Base-by-base conservation (phyloP, 2,329 filamentous ascomycete genomes). In the Alternaria sp. region DNA sequence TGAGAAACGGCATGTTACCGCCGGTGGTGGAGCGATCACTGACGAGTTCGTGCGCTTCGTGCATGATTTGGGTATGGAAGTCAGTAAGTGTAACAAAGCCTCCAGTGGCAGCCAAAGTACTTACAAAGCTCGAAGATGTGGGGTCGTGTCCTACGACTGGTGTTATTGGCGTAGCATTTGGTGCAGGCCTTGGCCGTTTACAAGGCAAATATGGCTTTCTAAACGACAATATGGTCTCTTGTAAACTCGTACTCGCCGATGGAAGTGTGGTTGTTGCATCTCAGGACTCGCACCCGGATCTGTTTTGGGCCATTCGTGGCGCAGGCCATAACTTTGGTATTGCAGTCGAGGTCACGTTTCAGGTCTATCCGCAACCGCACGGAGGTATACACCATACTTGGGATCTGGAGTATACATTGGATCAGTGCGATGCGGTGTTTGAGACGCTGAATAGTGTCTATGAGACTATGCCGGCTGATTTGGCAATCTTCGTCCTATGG, bases 131-230 rank as follows among this genome's bases (percentile, higher is more conserved):
- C 14, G 4, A 12, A 61, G 59, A 61, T 44, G 59, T 58, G 1
- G 59, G 59, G 9, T 61, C 59, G 1, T 61, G 54, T 45, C 59
- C 59, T 20, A 61, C 59, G 6, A 61, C 59, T 46, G 59, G 59
- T 46, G 54, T 61, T 3, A 58, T 61, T n/a, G 59, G 59, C 2
- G 59, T 61, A 45, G 59, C 59, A 0, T 61, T 61, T 58, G 54
- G 59, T 8, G 59, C 59, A 4, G 59, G 59, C 37, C 37, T 61
- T 11, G 59, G 59, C 15, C 59, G 59, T 41, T 47, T 61, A 7
- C 54, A 58, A 43, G 59, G 59, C 26, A 61, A 58, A 4, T 61
- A 61, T 20, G 59, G 59, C 54, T 61, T 58, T 41, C 33, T 61
- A 6, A 56, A 61, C 21, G 54, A 61, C 26, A 61, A 61, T 7